Conservation (phyloP, 371 early-diverging fungal genomes). For the Saksenaea oblongispora region DNA sequence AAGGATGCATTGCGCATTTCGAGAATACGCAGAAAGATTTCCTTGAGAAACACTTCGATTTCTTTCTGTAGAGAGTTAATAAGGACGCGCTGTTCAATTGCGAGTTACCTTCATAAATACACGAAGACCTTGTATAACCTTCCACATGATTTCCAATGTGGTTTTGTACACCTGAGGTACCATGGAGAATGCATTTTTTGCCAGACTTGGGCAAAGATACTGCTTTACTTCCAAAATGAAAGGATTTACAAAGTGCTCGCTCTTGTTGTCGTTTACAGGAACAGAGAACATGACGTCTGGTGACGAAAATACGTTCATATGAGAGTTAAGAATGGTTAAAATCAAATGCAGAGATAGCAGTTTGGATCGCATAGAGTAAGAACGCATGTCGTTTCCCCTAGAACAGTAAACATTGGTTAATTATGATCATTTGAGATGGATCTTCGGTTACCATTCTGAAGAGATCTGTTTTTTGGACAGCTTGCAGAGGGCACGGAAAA, state of each 20-base stretch:
- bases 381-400: constrained; percentile 53
- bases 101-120: constrained; percentile 62
- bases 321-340: constrained; percentile 56
- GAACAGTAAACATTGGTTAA: background rate
- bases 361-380: constrained; percentile 65
- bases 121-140: constrained; percentile 69
- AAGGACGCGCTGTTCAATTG: background rate
- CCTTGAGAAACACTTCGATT: constrained; percentile 74
- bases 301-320: constrained; percentile 59
- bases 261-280: constrained; percentile 22
- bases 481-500: constrained; percentile 92
- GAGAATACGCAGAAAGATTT: constrained; percentile 70
- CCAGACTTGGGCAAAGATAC: constrained; percentile 79
- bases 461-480: constrained; percentile 77
- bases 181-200: constrained; percentile 76
- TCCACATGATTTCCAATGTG: constrained; percentile 81
- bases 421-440: background rate
- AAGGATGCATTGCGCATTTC: constrained; percentile 64
- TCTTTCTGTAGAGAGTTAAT: constrained; percentile 43
- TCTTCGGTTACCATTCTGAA: constrained; percentile 44
- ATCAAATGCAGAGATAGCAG: constrained; percentile 64
- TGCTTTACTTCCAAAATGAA: constrained; percentile 84
- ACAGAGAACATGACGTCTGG: constrained; percentile 39
- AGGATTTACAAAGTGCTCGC: constrained; percentile 37
- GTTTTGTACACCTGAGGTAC: constrained; percentile 84